These are phyloP conservation scores for Melampsora larici-populina DNA, from an alignment of 1,284 basidiomycete genomes.

Conservation along the genomic window DNA sequence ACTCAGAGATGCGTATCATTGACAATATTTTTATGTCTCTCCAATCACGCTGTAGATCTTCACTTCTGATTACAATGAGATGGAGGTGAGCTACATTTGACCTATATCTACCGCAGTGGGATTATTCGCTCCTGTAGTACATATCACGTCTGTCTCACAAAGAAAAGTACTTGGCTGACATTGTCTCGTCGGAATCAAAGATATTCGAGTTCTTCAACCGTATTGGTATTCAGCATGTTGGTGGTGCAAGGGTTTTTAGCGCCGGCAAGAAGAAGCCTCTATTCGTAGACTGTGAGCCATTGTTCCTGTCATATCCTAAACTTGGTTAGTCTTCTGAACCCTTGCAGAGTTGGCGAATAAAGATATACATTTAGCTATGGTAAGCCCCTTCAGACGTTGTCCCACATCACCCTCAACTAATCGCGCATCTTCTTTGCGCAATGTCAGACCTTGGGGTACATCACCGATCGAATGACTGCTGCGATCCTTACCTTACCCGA, in stretches of 20 bases:
- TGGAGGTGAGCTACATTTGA: constrained; percentile 15
- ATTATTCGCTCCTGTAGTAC: not conserved
- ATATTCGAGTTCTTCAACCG: constrained; percentile 41
- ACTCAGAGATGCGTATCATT: too few relatives aligned
- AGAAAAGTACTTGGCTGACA: not conserved
- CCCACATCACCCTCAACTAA: not conserved
- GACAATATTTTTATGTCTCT: not conserved
- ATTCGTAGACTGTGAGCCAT: constrained; percentile 33
- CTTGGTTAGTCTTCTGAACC: too few relatives aligned
- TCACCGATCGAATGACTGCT: constrained; percentile 28
- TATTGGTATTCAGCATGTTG: constrained; percentile 27
- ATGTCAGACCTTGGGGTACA: constrained; percentile 28
- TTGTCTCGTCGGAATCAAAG: not conserved
- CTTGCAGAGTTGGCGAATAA: not conserved
- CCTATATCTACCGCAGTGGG: not conserved
- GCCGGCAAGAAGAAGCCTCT: constrained; percentile 12
- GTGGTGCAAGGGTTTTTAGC: constrained; percentile 23
- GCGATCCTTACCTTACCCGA: constrained; percentile 34
- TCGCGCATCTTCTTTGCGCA: not conserved
- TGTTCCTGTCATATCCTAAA: too few relatives aligned
- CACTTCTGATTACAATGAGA: constrained; percentile 33
- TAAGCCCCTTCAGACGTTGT: not conserved
- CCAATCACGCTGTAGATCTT: constrained; percentile 7
- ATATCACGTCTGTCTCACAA: too few relatives aligned
- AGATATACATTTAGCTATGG: constrained; percentile 42